phyloP scores from a whole-genome alignment of 257 asterid species.

The Capsicum pubescens region DNA sequence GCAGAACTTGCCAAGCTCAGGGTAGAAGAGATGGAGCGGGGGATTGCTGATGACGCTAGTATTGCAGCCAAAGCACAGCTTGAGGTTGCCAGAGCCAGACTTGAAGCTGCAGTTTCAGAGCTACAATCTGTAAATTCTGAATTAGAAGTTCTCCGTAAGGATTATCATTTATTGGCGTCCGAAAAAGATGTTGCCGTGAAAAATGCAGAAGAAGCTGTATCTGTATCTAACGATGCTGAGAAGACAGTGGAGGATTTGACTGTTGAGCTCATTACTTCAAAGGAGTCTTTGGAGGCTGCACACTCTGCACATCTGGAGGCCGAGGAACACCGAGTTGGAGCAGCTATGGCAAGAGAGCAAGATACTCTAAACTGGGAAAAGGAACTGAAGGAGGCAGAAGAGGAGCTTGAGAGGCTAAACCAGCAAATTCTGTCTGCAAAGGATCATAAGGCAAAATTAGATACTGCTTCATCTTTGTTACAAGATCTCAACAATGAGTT shows the following conservation, averaged over 20 bases:
- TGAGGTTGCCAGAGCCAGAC: slow-evolving; percentile 89
- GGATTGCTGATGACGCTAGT: slow-evolving; percentile 81
- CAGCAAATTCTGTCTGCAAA: slow-evolving; percentile 56
- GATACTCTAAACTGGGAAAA: slow-evolving; percentile 78
- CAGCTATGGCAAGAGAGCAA: slow-evolving; percentile 80
- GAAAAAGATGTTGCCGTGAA: slow-evolving; percentile 67
- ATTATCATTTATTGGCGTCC: slow-evolving; percentile 53
- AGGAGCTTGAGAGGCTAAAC: slow-evolving; percentile 64
- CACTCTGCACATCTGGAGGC: slow-evolving; percentile 90
- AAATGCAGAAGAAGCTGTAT: slow-evolving; percentile 70
- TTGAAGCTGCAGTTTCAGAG: slow-evolving; percentile 73
- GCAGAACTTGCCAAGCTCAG: slow-evolving; percentile 87
- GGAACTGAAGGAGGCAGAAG: slow-evolving; percentile 72
- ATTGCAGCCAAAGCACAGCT: slow-evolving; percentile 96
- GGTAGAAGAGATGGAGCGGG: slow-evolving; percentile 88
- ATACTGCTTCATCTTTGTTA: slow-evolving; percentile 59
- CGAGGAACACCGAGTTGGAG: slow-evolving; percentile 84
- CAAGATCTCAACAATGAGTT: slow-evolving; percentile 70
- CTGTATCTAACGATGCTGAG: slow-evolving; percentile 66
- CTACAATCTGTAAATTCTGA: slow-evolving; percentile 60
- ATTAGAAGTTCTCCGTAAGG: slow-evolving; percentile 63
- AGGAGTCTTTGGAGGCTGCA: slow-evolving; percentile 82
- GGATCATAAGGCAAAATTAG: slow-evolving; percentile 69
- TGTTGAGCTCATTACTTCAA: slow-evolving; percentile 72
- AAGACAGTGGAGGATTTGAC: slow-evolving; percentile 86